Conservation (phyloP, 148 eudicot species). For the Rhododendron ferrugineum region DNA sequence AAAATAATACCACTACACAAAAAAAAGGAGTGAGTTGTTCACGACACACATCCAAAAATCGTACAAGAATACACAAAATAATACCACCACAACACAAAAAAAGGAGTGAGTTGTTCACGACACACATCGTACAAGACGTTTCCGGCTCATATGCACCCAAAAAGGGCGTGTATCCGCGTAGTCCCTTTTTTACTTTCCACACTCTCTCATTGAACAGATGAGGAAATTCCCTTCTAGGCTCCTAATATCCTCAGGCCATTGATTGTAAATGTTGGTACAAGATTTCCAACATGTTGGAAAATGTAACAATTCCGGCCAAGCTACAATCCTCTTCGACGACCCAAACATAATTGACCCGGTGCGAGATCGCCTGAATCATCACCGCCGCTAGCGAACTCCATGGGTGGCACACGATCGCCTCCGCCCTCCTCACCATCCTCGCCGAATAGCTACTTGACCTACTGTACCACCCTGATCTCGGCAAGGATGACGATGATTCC, state of each 20-base stretch:
- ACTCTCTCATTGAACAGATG: neutral
- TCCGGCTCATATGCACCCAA: neutral
- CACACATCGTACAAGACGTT: neutral
- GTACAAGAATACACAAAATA: too few relatives aligned
- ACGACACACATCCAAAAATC: too few relatives aligned
- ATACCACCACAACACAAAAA: neutral
- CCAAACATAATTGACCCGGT: conserved; percentile 81
- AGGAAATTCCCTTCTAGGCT: too few relatives aligned
- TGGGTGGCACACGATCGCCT: conserved; percentile 67
- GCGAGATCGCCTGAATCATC: conserved; percentile 84
- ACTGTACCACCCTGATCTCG: conserved; percentile 24
- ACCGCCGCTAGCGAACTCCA: conserved; percentile 83
- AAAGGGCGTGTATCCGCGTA: neutral
- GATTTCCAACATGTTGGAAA: conserved; percentile 53
- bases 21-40: neutral
- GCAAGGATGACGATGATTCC: conserved; percentile 24
- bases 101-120: neutral
- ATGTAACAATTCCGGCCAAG: conserved; percentile 66
- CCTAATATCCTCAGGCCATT: conserved; percentile 19
- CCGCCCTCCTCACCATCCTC: conserved; percentile 52
- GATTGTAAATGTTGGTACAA: conserved; percentile 48
- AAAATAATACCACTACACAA: too few relatives aligned
- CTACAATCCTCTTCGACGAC: conserved; percentile 63
- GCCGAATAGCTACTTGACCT: conserved; percentile 55
- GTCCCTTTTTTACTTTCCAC: too few relatives aligned